These are phyloP conservation scores for Crinitomyces ghanaensis DNA, from an alignment of 805 yeast genomes.

Conservation along the genomic window DNA sequence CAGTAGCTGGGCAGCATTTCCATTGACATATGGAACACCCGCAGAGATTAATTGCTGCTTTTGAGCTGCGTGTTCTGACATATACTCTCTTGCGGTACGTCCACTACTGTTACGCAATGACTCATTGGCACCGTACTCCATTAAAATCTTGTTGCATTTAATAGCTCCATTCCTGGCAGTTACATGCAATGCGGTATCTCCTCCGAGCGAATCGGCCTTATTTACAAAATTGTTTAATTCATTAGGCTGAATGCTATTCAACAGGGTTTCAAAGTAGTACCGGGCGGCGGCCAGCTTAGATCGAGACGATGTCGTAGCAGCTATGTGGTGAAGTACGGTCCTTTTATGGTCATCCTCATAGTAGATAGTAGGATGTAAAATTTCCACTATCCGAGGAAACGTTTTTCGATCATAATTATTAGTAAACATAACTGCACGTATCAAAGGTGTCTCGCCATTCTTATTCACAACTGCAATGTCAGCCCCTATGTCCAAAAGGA, in stretches of 20 bases:
- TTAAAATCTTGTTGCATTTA: slow-evolving; percentile 32
- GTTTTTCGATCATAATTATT: slow-evolving; percentile 75
- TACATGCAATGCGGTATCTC: slow-evolving; percentile 77
- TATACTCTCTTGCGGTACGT: slow-evolving; percentile 29
- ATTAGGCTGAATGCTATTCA: slow-evolving; percentile 55
- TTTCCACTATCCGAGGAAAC: slow-evolving; percentile 66
- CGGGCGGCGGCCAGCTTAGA: slow-evolving; percentile 68
- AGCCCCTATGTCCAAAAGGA: slow-evolving; percentile 67
- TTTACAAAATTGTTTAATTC: slow-evolving; percentile 44
- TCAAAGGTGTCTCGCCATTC: slow-evolving; percentile 77
- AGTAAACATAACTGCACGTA: slow-evolving; percentile 75
- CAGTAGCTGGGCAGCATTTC: too few relatives aligned
- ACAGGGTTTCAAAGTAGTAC: slow-evolving; percentile 66
- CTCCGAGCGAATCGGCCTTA: slow-evolving; percentile 69
- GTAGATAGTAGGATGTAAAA: slow-evolving; percentile 65
- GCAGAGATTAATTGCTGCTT: slow-evolving; percentile 12
- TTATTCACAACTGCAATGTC: slow-evolving; percentile 47
- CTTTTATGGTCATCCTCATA: slow-evolving; percentile 61
- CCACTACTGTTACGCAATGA: slow-evolving; percentile 33
- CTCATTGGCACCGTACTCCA: slow-evolving; percentile 38
- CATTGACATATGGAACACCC: slow-evolving; percentile 8
- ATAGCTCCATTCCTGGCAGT: slow-evolving; percentile 50
- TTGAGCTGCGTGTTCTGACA: slow-evolving; percentile 23
- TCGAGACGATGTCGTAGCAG: slow-evolving; percentile 52
- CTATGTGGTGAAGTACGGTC: slow-evolving; percentile 80